Base-by-base conservation (phyloP, 495 filamentous ascomycete species). In the Aspergillus homomorphus region DNA sequence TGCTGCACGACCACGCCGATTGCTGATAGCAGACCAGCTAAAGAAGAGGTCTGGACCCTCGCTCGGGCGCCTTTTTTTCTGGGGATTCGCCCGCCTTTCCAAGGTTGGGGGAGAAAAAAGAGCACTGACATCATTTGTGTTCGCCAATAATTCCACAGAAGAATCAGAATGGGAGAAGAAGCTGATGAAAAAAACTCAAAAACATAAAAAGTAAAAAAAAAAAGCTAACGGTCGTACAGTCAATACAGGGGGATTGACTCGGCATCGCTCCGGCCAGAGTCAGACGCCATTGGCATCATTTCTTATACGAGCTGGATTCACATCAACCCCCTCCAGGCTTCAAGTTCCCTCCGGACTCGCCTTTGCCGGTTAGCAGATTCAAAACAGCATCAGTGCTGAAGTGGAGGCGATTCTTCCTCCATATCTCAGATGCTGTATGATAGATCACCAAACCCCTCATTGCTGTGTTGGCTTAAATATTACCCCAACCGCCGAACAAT, bases 71-170 rank as follows among this genome's bases (percentile, higher is more conserved):
- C 54, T 60, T 28, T 55, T 38, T 41, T 42, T 56, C 58, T 51
- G 48, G 48, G 48, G 48, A 23, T 28, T 51, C 48, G 48, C 28
- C 23, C 21, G 48, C 58, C 30, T 51, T 59, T 60, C 53, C 58
- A 51, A 33, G 58, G 52, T 52, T 54, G 24, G 26, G 58, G 58
- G 51, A 56, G 52, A 58, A 26, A 45, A 21, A 33, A 52, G 22
- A 19, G 20, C 58, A 51, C 58, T 60, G 58, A 60, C 58, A 60
- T 60, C 58, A 60, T 60, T 38, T 7, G 23, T 51, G 15, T 28
- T 30, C 14, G 10, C 22, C 45, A 23, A 18, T n/a, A 26, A 41
- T 38, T 38, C 33, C 33, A 38, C 33, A 38, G 33, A 38, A 38
- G 33, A 38, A 38, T 38, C n/a, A n/a, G n/a, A n/a, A n/a, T n/a